These are phyloP conservation scores for Pseudonitzschia multistriata DNA, from an alignment of 108 stramenopile genomes.

Conservation along the genomic window DNA sequence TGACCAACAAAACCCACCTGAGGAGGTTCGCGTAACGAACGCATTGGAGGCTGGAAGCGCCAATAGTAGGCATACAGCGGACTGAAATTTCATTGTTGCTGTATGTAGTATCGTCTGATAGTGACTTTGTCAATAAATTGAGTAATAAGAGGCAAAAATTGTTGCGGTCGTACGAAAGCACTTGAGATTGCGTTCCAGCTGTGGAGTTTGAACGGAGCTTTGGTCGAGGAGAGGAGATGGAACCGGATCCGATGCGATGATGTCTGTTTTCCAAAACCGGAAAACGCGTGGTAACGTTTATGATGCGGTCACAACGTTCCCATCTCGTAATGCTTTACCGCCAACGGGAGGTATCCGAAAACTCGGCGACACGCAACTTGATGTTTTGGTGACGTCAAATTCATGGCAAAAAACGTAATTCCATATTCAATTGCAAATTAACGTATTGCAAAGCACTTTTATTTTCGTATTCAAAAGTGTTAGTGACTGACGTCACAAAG, in stretches of 20 bases:
- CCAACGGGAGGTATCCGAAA: too few relatives aligned
- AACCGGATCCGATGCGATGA: background rate
- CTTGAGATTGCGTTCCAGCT: background rate
- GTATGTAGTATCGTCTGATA: background rate
- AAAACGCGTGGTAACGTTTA: background rate
- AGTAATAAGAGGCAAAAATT: background rate
- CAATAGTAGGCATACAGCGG: constrained; percentile 27
- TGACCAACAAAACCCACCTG: constrained; percentile 20
- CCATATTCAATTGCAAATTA: background rate
- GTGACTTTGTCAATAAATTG: background rate
- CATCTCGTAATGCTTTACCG: background rate
- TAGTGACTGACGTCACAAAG: constrained; percentile 2
- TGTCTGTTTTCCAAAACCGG: background rate
- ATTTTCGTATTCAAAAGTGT: background rate
- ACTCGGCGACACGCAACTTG: constrained; percentile 12
- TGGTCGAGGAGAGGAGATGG: too few relatives aligned
- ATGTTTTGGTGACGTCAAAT: constrained; percentile 18
- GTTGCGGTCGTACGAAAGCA: background rate
- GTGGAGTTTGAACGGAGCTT: too few relatives aligned
- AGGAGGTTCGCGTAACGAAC: constrained; percentile 7
- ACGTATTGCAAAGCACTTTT: background rate
- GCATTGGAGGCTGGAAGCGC: constrained; percentile 15
- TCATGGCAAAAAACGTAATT: background rate
- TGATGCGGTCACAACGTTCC: background rate
- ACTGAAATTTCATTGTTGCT: constrained; percentile 40